phyloP scores from a whole-genome alignment of 2,329 filamentous ascomycete genomes.

The Aspergillus felis region DNA sequence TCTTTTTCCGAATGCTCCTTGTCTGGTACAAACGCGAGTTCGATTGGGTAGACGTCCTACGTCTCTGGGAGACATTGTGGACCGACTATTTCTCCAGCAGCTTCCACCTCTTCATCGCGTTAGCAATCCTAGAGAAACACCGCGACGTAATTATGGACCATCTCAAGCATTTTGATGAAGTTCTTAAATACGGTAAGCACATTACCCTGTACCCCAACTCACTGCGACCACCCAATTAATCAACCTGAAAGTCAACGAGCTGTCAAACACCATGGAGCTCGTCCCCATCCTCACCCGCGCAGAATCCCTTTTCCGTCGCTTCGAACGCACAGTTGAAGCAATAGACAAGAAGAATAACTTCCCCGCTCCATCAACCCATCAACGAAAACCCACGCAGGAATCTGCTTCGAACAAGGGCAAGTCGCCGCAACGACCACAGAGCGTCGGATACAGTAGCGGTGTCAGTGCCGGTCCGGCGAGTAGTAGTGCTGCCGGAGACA shows the following conservation, averaged over 20 bases:
- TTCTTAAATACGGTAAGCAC: constrained; percentile 83
- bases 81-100: constrained; percentile 84
- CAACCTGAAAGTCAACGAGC: constrained; percentile 72
- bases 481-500: not conserved
- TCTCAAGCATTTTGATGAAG: constrained; percentile 90
- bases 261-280: constrained; percentile 89
- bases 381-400: constrained; percentile 41
- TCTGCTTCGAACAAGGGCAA: constrained; percentile 28
- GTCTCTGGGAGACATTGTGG: constrained; percentile 91
- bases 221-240: not conserved
- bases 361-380: constrained; percentile 52
- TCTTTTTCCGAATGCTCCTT: constrained; percentile 98
- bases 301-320: constrained; percentile 81
- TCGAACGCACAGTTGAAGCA: constrained; percentile 82
- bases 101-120: constrained; percentile 90
- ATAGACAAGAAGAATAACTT: constrained; percentile 91
- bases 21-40: constrained; percentile 99
- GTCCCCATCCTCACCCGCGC: constrained; percentile 81
- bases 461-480: constrained; percentile 9
- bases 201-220: not conserved
- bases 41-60: constrained; percentile 77
- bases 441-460: constrained; percentile 23
- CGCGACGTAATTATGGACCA: constrained; percentile 95
- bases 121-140: constrained; percentile 94
- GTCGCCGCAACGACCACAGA: constrained; percentile 18